Evolutionary conservation across 1,284 basidiomycete species (phyloP).

Genomic region (Ceratobasidium sp.): DNA sequence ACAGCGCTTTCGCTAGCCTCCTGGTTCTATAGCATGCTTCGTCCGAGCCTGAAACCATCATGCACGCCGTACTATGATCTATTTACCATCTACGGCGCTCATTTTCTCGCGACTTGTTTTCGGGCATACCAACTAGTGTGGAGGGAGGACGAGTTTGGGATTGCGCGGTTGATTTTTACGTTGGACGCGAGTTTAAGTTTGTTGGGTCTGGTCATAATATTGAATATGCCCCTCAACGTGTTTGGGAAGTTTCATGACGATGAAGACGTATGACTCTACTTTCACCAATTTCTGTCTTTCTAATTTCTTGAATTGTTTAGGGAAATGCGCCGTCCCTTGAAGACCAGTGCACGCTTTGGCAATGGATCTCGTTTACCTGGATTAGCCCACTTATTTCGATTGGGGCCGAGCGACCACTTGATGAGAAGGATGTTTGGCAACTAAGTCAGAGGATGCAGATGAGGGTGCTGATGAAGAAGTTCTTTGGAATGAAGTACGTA

Average conservation of each 20-base stretch:
- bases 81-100: slow-evolving; percentile 34
- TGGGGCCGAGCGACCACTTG: slow-evolving; percentile 22
- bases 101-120: slow-evolving; percentile 29
- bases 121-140: slow-evolving; percentile 16
- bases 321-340: slow-evolving; percentile 39
- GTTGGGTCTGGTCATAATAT: slow-evolving; percentile 71
- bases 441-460: slow-evolving; percentile 32
- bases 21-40: slow-evolving; percentile 41
- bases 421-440: slow-evolving; percentile 47
- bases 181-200: slow-evolving; percentile 68
- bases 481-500: slow-evolving; percentile 16
- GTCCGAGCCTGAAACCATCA: slow-evolving; percentile 25
- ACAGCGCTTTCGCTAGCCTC: slow-evolving; percentile 19
- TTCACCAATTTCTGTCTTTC: not conserved
- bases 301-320: not conserved
- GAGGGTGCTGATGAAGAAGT: slow-evolving; percentile 39
- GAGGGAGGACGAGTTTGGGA: not conserved
- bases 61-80: slow-evolving; percentile 42
- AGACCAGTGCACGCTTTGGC: slow-evolving; percentile 34
- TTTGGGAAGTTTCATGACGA: slow-evolving; percentile 63
- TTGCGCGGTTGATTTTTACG: not conserved
- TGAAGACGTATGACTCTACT: slow-evolving; percentile 72
- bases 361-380: slow-evolving; percentile 45
- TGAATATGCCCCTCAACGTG: not conserved
- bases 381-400: slow-evolving; percentile 35